Percentiles rank a stretch among this genome's conserved stretches.
These are phyloP conservation scores for Kwoniella dendrophila DNA, from an alignment of 768 basidiomycete genomes.

Conservation along the genomic window DNA sequence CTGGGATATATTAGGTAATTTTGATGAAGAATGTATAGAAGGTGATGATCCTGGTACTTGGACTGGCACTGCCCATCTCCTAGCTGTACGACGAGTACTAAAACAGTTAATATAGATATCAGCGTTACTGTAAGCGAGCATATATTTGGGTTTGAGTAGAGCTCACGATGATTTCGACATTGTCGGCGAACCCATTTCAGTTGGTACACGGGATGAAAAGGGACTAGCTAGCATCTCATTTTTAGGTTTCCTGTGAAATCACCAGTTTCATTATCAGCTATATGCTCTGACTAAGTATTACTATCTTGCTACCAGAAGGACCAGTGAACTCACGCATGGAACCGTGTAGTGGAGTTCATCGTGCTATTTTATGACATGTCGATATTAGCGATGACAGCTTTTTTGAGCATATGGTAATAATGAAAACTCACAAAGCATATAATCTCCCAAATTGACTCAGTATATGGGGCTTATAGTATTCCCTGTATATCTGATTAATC, in stretches of 20 bases:
- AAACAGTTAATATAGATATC: too few species aligned
- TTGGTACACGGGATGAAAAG: constrained; percentile 45
- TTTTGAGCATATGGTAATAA: background rate
- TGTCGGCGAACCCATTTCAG: constrained; percentile 23
- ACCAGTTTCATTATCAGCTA: background rate
- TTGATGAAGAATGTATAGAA: too few species aligned
- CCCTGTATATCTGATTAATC: constrained; percentile 63
- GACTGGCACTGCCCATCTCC: constrained; percentile 26
- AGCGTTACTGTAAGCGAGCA: too few species aligned
- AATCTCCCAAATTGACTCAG: constrained; percentile 54
- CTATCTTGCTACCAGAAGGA: too few species aligned
- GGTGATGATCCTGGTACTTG: constrained; percentile 22
- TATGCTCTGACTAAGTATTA: too few species aligned
- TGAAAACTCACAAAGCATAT: constrained; percentile 49
- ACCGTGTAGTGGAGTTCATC: constrained; percentile 55
- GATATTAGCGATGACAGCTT: background rate
- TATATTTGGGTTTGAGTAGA: too few species aligned
- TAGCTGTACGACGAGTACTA: constrained; percentile 26
- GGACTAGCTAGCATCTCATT: constrained; percentile 42
- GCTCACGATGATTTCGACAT: constrained; percentile 20
- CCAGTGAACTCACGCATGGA: constrained; percentile 36
- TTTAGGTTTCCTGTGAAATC: constrained; percentile 31
- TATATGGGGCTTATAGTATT: constrained; percentile 68
- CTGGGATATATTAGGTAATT: too few species aligned
- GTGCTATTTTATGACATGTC: constrained; percentile 28